These are phyloP conservation scores for Melaleuca quinquenervia DNA, from an alignment of 345 rosid genomes.

Conservation along the genomic window DNA sequence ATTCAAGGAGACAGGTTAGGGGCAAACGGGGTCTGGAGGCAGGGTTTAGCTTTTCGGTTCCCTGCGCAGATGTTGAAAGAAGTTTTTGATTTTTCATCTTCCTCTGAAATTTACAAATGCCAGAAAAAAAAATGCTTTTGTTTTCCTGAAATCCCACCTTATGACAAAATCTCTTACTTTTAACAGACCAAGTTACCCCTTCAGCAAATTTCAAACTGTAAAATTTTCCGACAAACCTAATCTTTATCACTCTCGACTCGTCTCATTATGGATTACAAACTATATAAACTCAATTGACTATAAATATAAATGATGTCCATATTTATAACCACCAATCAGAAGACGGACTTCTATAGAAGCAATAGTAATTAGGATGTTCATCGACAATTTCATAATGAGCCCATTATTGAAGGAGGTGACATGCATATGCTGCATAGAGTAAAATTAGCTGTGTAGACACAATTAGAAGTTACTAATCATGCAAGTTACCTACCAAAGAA, in stretches of 20 bases:
- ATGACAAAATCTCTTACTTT: neutral
- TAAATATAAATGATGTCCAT: neutral
- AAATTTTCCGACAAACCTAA: rapidly evolving
- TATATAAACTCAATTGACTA: neutral
- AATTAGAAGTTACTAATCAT: neutral
- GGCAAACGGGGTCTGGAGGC: neutral
- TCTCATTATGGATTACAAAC: neutral
- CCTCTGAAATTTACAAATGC: neutral
- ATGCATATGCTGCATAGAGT: neutral
- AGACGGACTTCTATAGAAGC: neutral
- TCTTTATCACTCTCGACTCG: rapidly evolving
- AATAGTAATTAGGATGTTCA: neutral
- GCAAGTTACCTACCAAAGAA: neutral
- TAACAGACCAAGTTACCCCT: neutral
- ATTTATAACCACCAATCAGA: neutral
- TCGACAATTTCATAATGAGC: neutral
- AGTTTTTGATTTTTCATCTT: neutral
- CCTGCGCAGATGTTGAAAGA: neutral
- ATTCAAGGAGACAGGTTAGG: neutral
- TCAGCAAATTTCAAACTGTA: neutral
- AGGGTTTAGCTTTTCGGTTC: neutral
- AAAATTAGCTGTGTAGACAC: neutral
- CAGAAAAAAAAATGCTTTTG: neutral
- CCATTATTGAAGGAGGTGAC: neutral
- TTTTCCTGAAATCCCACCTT: no score